Evolutionary conservation across 2,329 filamentous ascomycete species (phyloP).

Genomic region (Fusarium brevicatenulatum): DNA sequence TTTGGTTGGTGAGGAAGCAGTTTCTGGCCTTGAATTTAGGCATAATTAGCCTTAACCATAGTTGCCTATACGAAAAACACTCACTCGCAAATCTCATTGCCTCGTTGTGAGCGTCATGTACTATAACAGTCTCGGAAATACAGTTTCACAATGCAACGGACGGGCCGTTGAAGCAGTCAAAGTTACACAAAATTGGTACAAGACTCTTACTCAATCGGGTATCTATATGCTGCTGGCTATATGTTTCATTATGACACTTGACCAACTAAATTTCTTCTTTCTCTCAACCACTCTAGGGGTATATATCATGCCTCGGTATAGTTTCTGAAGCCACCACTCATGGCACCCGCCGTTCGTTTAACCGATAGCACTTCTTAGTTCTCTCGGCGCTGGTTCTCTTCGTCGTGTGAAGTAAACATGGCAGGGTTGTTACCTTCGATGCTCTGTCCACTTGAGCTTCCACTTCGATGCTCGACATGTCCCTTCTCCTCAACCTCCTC

Average conservation of each 20-base stretch:
- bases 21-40: not conserved
- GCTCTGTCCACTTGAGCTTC: slow-evolving; percentile 43
- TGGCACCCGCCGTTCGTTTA: not conserved
- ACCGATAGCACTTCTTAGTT: not conserved
- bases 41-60: not conserved
- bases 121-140: not conserved
- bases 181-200: not conserved
- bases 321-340: not conserved
- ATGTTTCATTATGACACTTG: slow-evolving; percentile 5
- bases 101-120: not conserved
- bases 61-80: not conserved
- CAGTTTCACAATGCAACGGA: slow-evolving; percentile 6
- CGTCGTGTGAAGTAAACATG: slow-evolving; percentile 48
- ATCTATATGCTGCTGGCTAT: slow-evolving; percentile 18
- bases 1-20: not conserved
- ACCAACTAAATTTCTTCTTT: not conserved
- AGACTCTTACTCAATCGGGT: slow-evolving; percentile 17
- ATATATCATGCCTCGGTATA: slow-evolving; percentile 1
- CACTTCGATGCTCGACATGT: slow-evolving; percentile 43
- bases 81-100: not conserved
- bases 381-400: slow-evolving; percentile 48
- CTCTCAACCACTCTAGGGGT: not conserved
- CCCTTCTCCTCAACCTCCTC: slow-evolving; percentile 55
- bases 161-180: not conserved
- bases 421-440: slow-evolving; percentile 30